Evolutionary conservation across 225 moss, liverwort and hornwort species (phyloP).

Genomic region (Neckera pumila): DNA sequence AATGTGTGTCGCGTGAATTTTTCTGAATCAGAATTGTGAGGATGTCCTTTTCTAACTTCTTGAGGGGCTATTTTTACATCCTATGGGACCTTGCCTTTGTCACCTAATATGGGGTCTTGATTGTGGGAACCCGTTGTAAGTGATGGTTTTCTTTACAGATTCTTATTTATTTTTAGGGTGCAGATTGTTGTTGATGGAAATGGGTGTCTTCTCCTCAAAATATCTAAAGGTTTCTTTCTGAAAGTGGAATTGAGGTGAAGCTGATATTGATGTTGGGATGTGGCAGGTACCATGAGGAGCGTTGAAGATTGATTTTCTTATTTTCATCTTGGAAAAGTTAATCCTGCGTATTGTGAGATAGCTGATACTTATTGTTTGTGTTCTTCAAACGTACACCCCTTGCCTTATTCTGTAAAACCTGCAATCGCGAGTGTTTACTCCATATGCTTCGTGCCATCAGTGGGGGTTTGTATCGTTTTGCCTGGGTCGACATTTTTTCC

Average conservation of each 20-base stretch:
- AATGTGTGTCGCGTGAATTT: no score
- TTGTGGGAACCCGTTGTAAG: neutral
- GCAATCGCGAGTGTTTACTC: neutral
- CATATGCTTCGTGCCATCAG: neutral
- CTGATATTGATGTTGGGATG: neutral
- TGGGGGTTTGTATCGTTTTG: neutral
- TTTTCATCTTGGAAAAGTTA: neutral
- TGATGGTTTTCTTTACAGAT: neutral
- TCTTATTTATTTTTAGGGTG: neutral
- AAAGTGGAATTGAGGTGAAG: neutral
- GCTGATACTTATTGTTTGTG: neutral
- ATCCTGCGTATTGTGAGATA: slow-evolving; percentile 3
- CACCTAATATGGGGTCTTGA: neutral
- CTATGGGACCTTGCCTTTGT: neutral
- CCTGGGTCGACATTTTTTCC: neutral
- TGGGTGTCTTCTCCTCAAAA: neutral
- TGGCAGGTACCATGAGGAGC: slow-evolving; percentile 66
- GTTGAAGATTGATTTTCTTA: slow-evolving; percentile 36
- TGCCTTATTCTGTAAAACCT: neutral
- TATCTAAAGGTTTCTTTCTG: neutral
- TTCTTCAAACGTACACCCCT: neutral
- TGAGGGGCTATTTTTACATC: no score
- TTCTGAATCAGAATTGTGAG: neutral
- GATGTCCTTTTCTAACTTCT: neutral
- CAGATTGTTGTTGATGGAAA: neutral